Base-by-base conservation (phyloP, 768 basidiomycete species). In the Panus rudis region DNA sequence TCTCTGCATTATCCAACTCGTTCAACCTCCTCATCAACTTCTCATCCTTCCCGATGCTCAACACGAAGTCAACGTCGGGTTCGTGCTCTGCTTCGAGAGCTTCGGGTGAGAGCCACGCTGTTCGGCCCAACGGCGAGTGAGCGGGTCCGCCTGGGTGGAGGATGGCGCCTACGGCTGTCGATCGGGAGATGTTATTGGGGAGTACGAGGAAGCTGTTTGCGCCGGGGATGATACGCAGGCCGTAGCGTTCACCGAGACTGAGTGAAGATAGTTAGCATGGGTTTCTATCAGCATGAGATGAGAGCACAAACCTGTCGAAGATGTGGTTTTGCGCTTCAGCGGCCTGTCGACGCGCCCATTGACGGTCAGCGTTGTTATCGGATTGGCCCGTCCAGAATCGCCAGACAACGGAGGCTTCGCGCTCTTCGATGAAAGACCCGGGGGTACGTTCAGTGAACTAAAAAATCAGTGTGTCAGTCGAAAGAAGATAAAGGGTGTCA, bases 251-350 rank as follows among this genome's bases (percentile, higher is more conserved):
- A 31, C 87, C 87, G 25, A 89, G 78, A 52, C 82, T 84, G 35
- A 6, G 17, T 13, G n/a, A 21, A 26, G 20, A 24, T 16, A 26
- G 30, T 51, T 20, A 46, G 42, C n/a, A 28, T 14, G 30, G 19
- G 14, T 16, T 42, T 16, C n/a, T 32, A 17, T 19, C 10, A 33
- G 12, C 37, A 31, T 23, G 3, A 28, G 16, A 35, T 21, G 25
- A 13, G 40, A 37, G 25, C 10, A 10, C 54, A 23, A 31, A 76
- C 76, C 76, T 78, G 59, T 90, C 89, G 56, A 88, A 91, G 49
- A 91, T 87, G 54, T 92, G 90, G 62, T 92, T 92, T 63, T 92
- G 90, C 17, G 90, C 90, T 58, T 91, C 89, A 0, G 87, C 86
- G 1, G 90, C 90, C 57, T 92, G 89, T 17, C 90, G 68, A 24